Base-by-base conservation (phyloP, 176 grass and related monocot genomes). In the Oryza officinalis region DNA sequence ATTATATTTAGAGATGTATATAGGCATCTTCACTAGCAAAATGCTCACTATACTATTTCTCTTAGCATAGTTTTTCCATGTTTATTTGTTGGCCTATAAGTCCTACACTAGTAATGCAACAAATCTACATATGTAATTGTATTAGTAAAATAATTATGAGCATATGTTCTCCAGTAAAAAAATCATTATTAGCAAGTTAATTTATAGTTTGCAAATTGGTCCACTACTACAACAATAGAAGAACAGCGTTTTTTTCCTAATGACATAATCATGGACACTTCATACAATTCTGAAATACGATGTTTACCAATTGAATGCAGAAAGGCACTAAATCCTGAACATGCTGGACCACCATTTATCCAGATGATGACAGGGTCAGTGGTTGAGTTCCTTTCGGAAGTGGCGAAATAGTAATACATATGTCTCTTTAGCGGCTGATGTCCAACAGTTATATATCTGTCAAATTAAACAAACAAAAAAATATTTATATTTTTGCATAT, bases 321-420 rank as follows among this genome's bases (percentile, higher is more conserved):
- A 70, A 92, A 82, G 43, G 87, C 84, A 77, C 76, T 77, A 80
- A 89, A 77, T 75, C 83, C 84, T 67, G 84, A 85, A 79, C 89
- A 94, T 28, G 84, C 87, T 76, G 89, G 92, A 22, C 92, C 92
- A 18, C 92, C 92, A 72, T 87, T 92, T 87, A 94, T 85, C 77
- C 84, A 92, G 30, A 92, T 63, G 33, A 88, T 70, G 5, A 94
- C 11, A 22, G 89, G 89, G 85, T 94, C 92, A 45, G 79, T n/a
- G 7, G 6, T 57, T 77, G 89, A 74, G 63, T 94, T 80, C 81
- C 89, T 92, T 82, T 94, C 89, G 11, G 92, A 94, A 44, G 69
- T 67, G 22, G 89, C 87, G 28, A 94, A 85, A 45, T 94, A 91
- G 33, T 92, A 94, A 52, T 92, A 86, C 13, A 94, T 2, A 22